Percentiles rank a stretch among this genome's conserved stretches.
phyloP scores from a whole-genome alignment of 495 filamentous ascomycete species.

The Penicillium roqueforti region DNA sequence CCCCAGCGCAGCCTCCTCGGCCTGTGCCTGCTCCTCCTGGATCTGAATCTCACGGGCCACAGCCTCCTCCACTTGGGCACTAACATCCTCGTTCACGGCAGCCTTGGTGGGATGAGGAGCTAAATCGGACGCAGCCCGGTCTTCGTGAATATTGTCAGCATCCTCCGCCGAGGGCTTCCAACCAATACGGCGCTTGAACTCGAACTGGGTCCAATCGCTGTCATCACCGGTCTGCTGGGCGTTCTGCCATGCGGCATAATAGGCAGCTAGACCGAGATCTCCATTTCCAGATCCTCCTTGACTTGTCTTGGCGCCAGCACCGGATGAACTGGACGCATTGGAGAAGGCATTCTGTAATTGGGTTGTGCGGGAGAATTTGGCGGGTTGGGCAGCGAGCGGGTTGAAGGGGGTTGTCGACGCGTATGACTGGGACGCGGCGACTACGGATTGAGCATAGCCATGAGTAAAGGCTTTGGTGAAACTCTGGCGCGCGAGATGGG shows the following conservation, averaged over 20 bases:
- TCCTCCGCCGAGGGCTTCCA: conserved; percentile 66
- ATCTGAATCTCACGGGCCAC: conserved; percentile 59
- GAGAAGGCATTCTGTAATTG: conserved; percentile 72
- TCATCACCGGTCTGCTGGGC: conserved; percentile 65
- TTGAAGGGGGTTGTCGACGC: conserved; percentile 65
- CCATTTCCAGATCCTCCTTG: conserved; percentile 42
- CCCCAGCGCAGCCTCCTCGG: conserved; percentile 36
- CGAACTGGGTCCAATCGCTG: conserved; percentile 85
- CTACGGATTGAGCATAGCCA: conserved; percentile 96
- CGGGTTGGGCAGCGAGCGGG: conserved; percentile 46
- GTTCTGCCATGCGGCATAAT: conserved; percentile 84
- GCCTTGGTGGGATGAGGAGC: conserved; percentile 55
- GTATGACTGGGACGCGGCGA: conserved; percentile 88
- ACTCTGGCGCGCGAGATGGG: conserved; percentile 95
- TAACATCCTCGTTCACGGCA: conserved; percentile 49
- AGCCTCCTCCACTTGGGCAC: conserved; percentile 59
- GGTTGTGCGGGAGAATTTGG: conserved; percentile 58
- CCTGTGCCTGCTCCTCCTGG: conserved; percentile 45
- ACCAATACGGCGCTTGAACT: conserved; percentile 79
- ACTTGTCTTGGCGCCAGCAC: conserved; percentile 44
- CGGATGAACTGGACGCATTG: conserved; percentile 50
- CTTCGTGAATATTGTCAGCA: conserved; percentile 44
- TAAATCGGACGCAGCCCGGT: conserved; percentile 20
- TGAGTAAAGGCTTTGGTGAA: conserved; percentile 93
- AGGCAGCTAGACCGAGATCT: conserved; percentile 68